Evolutionary conservation across 768 basidiomycete species (phyloP), one percentile per base, ranked within the genome.

Genomic region (Hysterangium stoloniferum): DNA sequence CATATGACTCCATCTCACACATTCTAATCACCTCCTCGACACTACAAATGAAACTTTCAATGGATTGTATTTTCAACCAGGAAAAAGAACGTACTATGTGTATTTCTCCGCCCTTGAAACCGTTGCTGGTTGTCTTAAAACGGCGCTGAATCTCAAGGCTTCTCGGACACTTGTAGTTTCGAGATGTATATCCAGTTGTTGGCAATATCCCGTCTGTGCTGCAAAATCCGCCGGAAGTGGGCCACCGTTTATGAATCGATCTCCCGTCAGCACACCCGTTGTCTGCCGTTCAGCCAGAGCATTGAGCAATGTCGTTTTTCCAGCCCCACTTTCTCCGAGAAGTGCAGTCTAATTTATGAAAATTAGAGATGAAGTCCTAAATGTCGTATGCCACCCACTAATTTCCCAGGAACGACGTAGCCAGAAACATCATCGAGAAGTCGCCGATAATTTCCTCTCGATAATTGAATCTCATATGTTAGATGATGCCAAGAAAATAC

Each of bases 11-110:
- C 25, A 94, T 71, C 63, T 91, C 91, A 25, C 91, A 73, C 62
- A 90, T 80, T 66, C 88, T 81, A 41, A 94, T 82, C 65, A 86
- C 84, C 64, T 83, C 89, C 64, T 86, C 84, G 33, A 86, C 83
- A 48, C 76, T 77, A 34, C 12, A n/a, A 36, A 4, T 27, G 6
- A 1, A 49, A 0, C 5, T 45, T 1, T 45, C 28, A n/a, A 27
- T 1, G 4, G 13, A 6, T 6, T 32, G 8, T 7, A 19, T 13
- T 12, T 4, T 24, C 17, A 13, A 5, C 13, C 7, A 3, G 20
- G 13, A 27, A 32, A 11, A 11, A 17, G 4, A 40, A 74, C 82
- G 56, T 62, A 86, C 84, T 90, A 90, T 7, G 76, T 82, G 60
- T 86, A 78, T 63, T 91, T 92, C 66, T 92, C 88, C 0, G 68